Evolutionary conservation across 768 basidiomycete species (phyloP), one percentile per base, ranked within the genome.

Genomic region (Termitomyces sp.): DNA sequence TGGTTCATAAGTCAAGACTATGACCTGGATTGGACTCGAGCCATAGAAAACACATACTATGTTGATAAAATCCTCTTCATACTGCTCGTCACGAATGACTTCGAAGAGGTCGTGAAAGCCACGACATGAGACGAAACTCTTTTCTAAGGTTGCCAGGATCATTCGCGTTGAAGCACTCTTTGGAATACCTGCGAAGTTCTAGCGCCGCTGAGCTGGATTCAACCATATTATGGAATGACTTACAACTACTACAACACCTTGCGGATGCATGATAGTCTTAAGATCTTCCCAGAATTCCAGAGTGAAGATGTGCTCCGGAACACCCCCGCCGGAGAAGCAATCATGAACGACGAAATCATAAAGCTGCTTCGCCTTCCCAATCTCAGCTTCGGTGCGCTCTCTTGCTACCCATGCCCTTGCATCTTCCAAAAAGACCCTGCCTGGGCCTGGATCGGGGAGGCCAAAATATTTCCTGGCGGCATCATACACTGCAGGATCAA

Each of bases 271-370:
- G 20, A 86, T 68, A 2, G 69, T 65, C 64, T 82, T 86, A 52
- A 96, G 67, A 54, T 86, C 84, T 24, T 76, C 62, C 91, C 92
- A 96, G 67, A 95, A 95, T 63, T 94, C 87, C 31, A 81, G 41
- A 0, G 94, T 91, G 72, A 89, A 98, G 52, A 98, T 73, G 65
- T 92, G 87, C 37, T 85, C 75, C 0, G 96, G 94, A 2, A 98
- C 86, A n/a, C 84, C 85, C 3, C 96, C 96, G 9, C 95, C 96
- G 9, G 94, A 93, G 69, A 97, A 98, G 66, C 91, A 92, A 65
- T 96, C 95, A 63, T 98, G 96, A 0, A 96, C 75, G 41, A 94
- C 82, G 60, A 88, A 77, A 62, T 91, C 88, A 66, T 83, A 92
- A 20, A 73, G 72, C 9, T 69, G 69, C 42, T 65, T 61, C 28